Base-by-base conservation (phyloP, 345 rosid species). In the Ceriops zippeliana region DNA sequence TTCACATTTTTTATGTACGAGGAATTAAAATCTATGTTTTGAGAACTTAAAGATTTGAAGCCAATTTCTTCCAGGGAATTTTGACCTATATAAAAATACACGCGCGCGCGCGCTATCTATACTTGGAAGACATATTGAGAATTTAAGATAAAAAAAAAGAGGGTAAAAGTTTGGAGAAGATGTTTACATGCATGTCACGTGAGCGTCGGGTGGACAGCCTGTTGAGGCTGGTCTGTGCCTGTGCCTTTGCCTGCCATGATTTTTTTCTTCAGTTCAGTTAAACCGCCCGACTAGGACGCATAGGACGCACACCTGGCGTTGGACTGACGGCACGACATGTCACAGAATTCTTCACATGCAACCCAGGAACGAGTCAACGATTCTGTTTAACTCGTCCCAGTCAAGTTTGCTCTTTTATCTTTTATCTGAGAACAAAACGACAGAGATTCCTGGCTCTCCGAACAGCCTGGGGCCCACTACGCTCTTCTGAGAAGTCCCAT, bases 381-480 rank as follows among this genome's bases (percentile, higher is more conserved):
- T 8, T 17, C 24, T 59, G 6, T 51, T 49, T 11, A 60, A 69
- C 66, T 32, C 65, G 60, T 16, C 58, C 60, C 51, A 61, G 66
- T 69, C 16, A 30, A 31, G 31, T 77, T 42, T 69, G 65, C 61
- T 5, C 9, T 7, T 7, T 1, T 1, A 2, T 47, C 72, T 60
- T 65, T 75, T 52, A 64, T 49, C 69, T 61, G 68, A 73, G 69
- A 83, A 77, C 83, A 78, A 52, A 75, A 80, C 81, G 83, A 80
- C 85, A 85, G 75, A 87, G 89, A 83, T 87, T 82, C 85, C 81
- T 81, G 67, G 71, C 1, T 57, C 53, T 66, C 67, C 19, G 16
- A 16, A 6, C 60, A 26, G 31, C 58, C 63, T 65, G 83, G 76
- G 76, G 31, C 73, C 82, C 77, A 62, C 46, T 0, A 1, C 4